phyloP scores from a whole-genome alignment of 164 flowering plant species.

The Annona squamosa region DNA sequence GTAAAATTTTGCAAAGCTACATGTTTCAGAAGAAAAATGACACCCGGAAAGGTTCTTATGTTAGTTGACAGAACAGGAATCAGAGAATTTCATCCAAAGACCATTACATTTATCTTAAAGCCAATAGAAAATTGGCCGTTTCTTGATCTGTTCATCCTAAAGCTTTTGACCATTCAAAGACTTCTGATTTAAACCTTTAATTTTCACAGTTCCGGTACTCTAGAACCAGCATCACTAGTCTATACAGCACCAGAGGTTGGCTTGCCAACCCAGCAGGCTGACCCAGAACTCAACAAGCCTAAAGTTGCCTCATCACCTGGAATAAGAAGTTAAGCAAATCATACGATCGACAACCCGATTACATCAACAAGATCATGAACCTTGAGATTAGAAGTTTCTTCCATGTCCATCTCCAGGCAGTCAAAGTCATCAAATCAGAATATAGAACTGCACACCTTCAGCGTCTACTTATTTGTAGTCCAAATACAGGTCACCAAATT shows the following conservation, averaged over 20 bases:
- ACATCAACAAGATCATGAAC: too few species aligned
- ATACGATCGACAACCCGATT: too few species aligned
- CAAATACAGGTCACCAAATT: too few species aligned
- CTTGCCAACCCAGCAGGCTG: background rate
- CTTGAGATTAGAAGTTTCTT: too few species aligned
- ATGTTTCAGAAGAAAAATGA: background rate
- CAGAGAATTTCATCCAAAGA: background rate
- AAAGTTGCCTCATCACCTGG: background rate
- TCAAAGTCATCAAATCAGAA: too few species aligned
- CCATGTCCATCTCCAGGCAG: too few species aligned
- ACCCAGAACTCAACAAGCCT: background rate
- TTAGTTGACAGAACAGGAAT: background rate
- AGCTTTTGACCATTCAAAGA: background rate
- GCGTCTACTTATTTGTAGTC: too few species aligned
- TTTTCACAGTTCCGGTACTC: background rate
- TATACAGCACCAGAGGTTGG: background rate
- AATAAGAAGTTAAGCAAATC: background rate
- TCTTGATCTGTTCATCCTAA: background rate
- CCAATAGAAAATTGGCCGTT: too few species aligned
- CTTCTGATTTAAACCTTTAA: background rate
- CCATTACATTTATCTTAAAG: too few species aligned
- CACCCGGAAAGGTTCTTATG: background rate
- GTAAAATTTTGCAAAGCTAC: background rate
- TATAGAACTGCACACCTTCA: too few species aligned
- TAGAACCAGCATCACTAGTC: background rate